A percentile compares a stretch with the other conserved stretches of the same genome.
Conservation (phyloP, 371 early-diverging fungal genomes). For the Zychaea mexicana region DNA sequence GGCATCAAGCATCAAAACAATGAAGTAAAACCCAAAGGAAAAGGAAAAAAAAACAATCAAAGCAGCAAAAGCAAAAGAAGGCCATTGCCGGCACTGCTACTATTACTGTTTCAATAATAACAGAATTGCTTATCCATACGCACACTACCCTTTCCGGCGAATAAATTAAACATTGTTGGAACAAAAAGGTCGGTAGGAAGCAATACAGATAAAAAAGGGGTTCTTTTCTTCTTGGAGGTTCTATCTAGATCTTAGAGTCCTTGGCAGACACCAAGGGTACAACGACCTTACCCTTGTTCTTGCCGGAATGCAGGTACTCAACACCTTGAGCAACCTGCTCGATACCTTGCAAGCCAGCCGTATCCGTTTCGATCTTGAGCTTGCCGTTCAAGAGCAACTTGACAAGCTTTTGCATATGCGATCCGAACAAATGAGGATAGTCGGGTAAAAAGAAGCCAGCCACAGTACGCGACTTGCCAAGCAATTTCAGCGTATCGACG, state of each 20-base stretch:
- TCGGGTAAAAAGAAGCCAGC: conserved; percentile 62
- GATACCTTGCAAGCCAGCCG: conserved; percentile 40
- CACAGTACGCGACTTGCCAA: conserved; percentile 55
- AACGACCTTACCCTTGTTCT: conserved; percentile 61
- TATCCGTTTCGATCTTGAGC: conserved; percentile 47
- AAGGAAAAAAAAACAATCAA: too few species aligned
- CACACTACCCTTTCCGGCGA: too few species aligned
- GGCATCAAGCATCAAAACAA: too few species aligned
- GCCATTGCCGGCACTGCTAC: too few species aligned
- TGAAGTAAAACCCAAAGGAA: too few species aligned
- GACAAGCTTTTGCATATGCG: conserved; percentile 40
- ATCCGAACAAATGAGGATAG: background rate
- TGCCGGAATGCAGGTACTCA: conserved; percentile 47
- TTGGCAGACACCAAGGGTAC: conserved; percentile 20
- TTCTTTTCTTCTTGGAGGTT: too few species aligned
- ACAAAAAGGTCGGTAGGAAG: too few species aligned
- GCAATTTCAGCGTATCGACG: conserved; percentile 48
- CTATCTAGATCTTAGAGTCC: background rate
- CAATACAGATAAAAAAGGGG: too few species aligned
- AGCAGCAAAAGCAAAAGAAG: too few species aligned
- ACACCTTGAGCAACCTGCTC: conserved; percentile 45
- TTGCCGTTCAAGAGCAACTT: conserved; percentile 31
- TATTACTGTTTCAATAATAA: too few species aligned
- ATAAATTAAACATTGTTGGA: too few species aligned
- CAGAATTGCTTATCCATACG: too few species aligned